Percentiles rank a stretch among this genome's conserved stretches.
Evolutionary conservation across 148 eudicot genomes (phyloP).

Genomic region (Chenopodium quinoa): DNA sequence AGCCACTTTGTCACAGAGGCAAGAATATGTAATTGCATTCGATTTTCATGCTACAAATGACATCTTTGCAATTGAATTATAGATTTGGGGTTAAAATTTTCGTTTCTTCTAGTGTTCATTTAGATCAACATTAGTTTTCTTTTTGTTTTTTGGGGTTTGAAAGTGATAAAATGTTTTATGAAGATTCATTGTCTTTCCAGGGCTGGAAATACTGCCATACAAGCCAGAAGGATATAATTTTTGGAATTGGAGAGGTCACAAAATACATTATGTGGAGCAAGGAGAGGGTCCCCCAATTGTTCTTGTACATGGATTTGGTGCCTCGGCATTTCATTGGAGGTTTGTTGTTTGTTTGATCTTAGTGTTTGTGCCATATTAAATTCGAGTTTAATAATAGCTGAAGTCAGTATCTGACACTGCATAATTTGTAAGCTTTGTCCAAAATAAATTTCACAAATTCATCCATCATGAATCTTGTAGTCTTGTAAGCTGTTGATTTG

Average conservation of each 20-base stretch:
- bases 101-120: not conserved
- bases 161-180: slow-evolving; percentile 3
- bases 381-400: not conserved
- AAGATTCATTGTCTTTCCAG: slow-evolving; percentile 35
- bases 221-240: slow-evolving; percentile 84
- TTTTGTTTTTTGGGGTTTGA: slow-evolving; percentile 1
- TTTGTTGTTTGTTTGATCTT: slow-evolving; percentile 19
- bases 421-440: not conserved
- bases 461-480: not conserved
- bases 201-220: slow-evolving; percentile 75
- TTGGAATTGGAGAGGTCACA: slow-evolving; percentile 91
- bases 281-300: slow-evolving; percentile 85
- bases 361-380: not conserved
- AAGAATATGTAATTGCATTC: not conserved
- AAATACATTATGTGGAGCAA: slow-evolving; percentile 87
- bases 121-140: not conserved
- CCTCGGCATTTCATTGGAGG: slow-evolving; percentile 99
- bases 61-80: not conserved
- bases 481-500: not conserved
- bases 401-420: not conserved
- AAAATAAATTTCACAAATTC: not conserved
- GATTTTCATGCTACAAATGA: not conserved
- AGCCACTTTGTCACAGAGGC: too few relatives aligned
- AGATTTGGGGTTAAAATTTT: not conserved
- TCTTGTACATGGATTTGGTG: slow-evolving; percentile 97